Conservation (phyloP, 352 stramenopile species). For the Phytophthora palmivora region DNA sequence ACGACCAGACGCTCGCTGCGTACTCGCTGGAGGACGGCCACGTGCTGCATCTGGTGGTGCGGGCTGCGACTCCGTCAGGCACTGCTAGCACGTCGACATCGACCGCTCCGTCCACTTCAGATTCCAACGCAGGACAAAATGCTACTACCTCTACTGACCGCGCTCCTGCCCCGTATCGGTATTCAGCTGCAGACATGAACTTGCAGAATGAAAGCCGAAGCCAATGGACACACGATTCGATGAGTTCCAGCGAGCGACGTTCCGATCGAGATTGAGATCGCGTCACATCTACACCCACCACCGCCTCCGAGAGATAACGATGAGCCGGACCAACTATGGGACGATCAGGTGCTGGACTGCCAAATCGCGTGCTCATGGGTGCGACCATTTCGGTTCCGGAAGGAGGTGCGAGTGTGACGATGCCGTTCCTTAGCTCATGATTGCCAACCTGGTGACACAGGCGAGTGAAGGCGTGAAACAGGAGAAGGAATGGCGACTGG, state of each 20-base stretch:
- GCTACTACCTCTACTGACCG: not conserved
- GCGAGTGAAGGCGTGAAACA: slow-evolving; percentile 34
- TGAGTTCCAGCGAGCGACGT: slow-evolving; percentile 21
- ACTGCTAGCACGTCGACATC: slow-evolving; percentile 24
- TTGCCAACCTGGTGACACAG: slow-evolving; percentile 78
- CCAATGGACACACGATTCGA: slow-evolving; percentile 18
- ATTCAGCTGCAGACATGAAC: slow-evolving; percentile 2
- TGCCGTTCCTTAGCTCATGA: slow-evolving; percentile 87
- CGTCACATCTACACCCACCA: slow-evolving; percentile 16
- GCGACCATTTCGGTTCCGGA: slow-evolving; percentile 79
- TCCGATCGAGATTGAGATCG: slow-evolving; percentile 20
- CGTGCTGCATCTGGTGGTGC: slow-evolving; percentile 80
- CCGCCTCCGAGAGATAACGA: slow-evolving; percentile 59
- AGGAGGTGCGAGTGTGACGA: slow-evolving; percentile 63
- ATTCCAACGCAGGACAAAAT: not conserved
- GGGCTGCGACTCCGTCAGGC: slow-evolving; percentile 50
- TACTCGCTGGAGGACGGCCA: slow-evolving; percentile 87
- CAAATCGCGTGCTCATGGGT: slow-evolving; percentile 70
- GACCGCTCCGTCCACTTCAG: slow-evolving; percentile 14
- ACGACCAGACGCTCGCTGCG: slow-evolving; percentile 73
- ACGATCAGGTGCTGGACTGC: slow-evolving; percentile 7
- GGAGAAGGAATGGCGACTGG: slow-evolving; percentile 1
- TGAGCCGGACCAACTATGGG: slow-evolving; percentile 67
- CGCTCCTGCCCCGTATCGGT: not conserved
- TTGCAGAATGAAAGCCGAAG: slow-evolving; percentile 9